Base-by-base conservation (phyloP, 441 rosid genomes). In the Mallotus japonicus region DNA sequence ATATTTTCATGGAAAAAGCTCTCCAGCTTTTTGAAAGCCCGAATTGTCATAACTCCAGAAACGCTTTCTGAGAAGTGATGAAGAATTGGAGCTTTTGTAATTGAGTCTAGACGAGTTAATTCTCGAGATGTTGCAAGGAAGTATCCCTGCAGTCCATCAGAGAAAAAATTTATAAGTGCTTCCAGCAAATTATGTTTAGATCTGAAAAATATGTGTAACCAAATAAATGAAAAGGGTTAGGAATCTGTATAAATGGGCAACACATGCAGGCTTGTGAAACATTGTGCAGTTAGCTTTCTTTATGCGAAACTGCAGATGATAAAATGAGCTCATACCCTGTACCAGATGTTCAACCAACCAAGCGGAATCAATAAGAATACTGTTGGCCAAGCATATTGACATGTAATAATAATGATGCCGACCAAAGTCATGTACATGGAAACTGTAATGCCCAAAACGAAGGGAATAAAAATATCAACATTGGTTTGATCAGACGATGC, bases 31-130 rank as follows among this genome's bases (percentile, higher is more conserved):
- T 82, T 60, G 82, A 92, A 94, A 55, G 96, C 72, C 20, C 97
- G 87, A 69, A 94, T 84, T 49, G 95, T 94, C 97, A 85, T 85
- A 72, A 94, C 93, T 42, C 98, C 98, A 1, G 93, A 88, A 62
- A 94, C 89, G 77, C 95, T 94, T 74, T 94, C 98, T 0, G 98
- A 94, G 86, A 94, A 94, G 76, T 94, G 97, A 84, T 94, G 97
- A 75, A 94, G 90, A 49, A 94, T 87, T 6, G 97, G 98, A 8
- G 98, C 98, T 81, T 94, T 94, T 17, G 98, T 92, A 67, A 94
- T 90, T 1, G 97, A 94, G 75, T 94, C 97, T 6, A 94, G 87
- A 14, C 96, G 97, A 65, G 98, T 94, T 55, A 94, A 72, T 78
- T 92, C 97, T 49, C 97, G 88, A 51, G 98, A 87, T 19, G 96